Base-by-base conservation (phyloP, 371 early-diverging fungal species). In the Mortierella sp. region DNA sequence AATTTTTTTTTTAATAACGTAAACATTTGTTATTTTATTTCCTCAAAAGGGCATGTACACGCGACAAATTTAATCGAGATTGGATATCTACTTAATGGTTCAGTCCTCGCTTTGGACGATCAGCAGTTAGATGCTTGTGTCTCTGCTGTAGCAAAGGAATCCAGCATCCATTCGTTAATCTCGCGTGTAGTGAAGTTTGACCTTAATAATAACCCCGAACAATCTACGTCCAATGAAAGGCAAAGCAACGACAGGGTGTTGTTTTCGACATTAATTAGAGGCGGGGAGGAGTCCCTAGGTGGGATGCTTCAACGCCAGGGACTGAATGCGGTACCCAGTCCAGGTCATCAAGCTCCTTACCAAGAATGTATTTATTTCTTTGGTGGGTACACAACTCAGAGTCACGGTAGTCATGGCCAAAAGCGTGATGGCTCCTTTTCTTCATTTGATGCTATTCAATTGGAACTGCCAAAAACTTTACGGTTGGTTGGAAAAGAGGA, bases 41-140 rank as follows among this genome's bases (percentile, higher is more conserved):
- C n/a, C 17, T 45, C 8, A 13, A n/a, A 43, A 78, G 79, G 79
- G 6, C 79, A 78, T 63, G 47, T 53, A 1, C 79, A 78, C 40
- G 31, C 73, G 2, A 69, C 79, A n/a, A 72, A 78, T 32, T 34
- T 78, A 45, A 73, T 78, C 49, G 79, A 78, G 31, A 66, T 78
- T 10, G 79, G 79, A 49, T 78, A 78, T 42, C 66, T 78, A 34
- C 28, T 72, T 42, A 58, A 66, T 17, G 64, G 51, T 1, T 51
- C 66, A 0, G 29, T 56, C 2, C 49, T 78, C 23, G 51, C 43
- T 2, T 51, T 66, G 73, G 54, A 53, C 19, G 73, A 72, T 29
- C 34, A 49, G 2, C 49, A 31, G 4, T 26, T 78, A 37, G 49
- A 73, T 28, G 34, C 69, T 0, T n/a, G 62, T 10, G 61, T 55